These are phyloP conservation scores for Aegilops sharonensis DNA, from an alignment of 176 grass and related monocot genomes.

Conservation along the genomic window DNA sequence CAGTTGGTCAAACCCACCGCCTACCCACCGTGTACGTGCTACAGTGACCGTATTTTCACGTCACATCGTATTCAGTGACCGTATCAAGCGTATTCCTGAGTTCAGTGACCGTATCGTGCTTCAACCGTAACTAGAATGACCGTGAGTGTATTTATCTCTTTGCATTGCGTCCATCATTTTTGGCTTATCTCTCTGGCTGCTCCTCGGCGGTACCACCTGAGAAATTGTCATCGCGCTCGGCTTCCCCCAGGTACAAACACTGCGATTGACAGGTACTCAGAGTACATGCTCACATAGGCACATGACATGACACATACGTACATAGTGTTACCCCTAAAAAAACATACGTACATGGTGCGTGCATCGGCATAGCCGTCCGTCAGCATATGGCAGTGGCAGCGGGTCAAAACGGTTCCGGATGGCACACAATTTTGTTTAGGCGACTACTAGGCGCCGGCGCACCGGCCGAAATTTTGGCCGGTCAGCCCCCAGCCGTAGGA, in stretches of 20 bases:
- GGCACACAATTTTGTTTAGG: neutral
- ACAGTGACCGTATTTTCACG: no score
- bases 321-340: no score
- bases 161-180: neutral
- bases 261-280: neutral
- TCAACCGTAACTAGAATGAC: no score
- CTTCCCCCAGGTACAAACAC: neutral
- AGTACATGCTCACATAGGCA: neutral
- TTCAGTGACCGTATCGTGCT: no score
- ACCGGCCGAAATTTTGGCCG: neutral
- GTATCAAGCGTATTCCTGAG: no score
- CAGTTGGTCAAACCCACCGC: no score
- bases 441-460: no score
- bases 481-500: neutral
- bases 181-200: neutral
- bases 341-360: neutral
- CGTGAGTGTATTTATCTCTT: no score
- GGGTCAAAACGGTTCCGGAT: conserved; percentile 12
- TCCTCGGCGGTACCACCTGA: conserved; percentile 7
- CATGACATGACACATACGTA: neutral
- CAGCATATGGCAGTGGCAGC: neutral
- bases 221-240: neutral
- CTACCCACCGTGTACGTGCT: no score
- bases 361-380: neutral
- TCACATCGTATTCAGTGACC: no score